Evolutionary conservation across 768 basidiomycete genomes (phyloP), one percentile per base, ranked within the genome.

Genomic region (Collybiopsis confluens): DNA sequence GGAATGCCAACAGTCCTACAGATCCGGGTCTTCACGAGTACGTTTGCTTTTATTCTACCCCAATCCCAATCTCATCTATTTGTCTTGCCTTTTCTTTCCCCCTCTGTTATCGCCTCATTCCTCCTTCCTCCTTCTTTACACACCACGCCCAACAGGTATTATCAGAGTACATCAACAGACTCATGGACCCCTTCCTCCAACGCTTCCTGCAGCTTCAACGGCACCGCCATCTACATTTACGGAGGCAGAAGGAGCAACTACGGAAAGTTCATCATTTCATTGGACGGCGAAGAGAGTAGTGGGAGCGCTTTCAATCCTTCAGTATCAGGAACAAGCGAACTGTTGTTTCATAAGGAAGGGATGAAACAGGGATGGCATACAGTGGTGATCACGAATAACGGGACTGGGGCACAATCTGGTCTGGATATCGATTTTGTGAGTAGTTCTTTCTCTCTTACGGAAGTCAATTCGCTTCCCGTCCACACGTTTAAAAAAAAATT

Each of bases 171-270:
- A 7, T 72, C 65, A 35, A 60, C 64, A 16, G 62, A 42, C 16
- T 67, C 70, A 33, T 63, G 65, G 38, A 56, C 56, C 1, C 59
- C 62, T 7, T 56, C 57, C 18, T 68, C 72, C 7, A 24, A 38
- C 6, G 64, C 45, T 2, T 54, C 56, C 0, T 58, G 70, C 45
- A 48, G 33, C 44, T 73, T 71, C 60, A 69, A 71, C 33, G 70
- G 70, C 18, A 66, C 64, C 11, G 58, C 54, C 11, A 20, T 73
- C 42, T 69, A 62, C 64, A 54, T 71, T 13, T 72, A 62, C 30
- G 72, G 71, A 15, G 68, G 68, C 1, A 63, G 64, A 18, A 62
- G 71, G 20, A 3, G 30, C 13, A 67, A 68, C 45, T 68, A 72
- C 47, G 69, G 73, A 6, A 59, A 53, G n/a, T 73, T 59, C 50